phyloP scores from a whole-genome alignment of 768 basidiomycete genomes.

The Lyophyllum decastes region DNA sequence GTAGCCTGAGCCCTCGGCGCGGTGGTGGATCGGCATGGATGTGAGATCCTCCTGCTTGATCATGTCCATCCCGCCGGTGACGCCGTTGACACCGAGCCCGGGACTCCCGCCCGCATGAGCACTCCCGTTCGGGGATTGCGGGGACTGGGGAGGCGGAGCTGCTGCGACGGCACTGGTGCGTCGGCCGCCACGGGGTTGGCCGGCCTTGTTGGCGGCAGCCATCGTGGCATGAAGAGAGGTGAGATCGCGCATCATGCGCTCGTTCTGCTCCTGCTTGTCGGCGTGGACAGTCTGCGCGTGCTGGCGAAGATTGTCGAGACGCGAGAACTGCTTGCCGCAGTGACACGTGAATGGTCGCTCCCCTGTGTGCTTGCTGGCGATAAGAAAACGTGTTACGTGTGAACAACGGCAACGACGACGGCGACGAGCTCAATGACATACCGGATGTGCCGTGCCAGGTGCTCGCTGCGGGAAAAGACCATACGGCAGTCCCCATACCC shows the following conservation, averaged over 20 bases:
- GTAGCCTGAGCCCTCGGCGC: slow-evolving; percentile 56
- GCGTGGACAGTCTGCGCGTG: slow-evolving; percentile 97
- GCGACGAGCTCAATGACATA: slow-evolving; percentile 35
- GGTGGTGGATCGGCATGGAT: slow-evolving; percentile 33
- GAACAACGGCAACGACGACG: slow-evolving; percentile 1
- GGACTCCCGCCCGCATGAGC: background rate
- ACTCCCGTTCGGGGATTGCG: background rate
- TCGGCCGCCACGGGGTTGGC: slow-evolving; percentile 13
- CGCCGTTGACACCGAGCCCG: slow-evolving; percentile 15
- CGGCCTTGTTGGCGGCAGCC: slow-evolving; percentile 56
- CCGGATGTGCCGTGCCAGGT: slow-evolving; percentile 95
- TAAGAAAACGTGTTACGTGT: background rate
- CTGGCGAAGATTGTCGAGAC: slow-evolving; percentile 95
- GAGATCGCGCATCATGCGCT: slow-evolving; percentile 89
- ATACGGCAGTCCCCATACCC: slow-evolving; percentile 96
- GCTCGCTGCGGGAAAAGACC: slow-evolving; percentile 96
- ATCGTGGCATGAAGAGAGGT: slow-evolving; percentile 82
- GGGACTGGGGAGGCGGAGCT: background rate
- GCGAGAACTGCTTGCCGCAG: slow-evolving; percentile 92
- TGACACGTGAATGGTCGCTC: slow-evolving; percentile 97
- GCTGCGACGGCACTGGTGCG: slow-evolving; percentile 2
- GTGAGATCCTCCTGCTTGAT: slow-evolving; percentile 44
- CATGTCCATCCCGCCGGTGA: slow-evolving; percentile 20
- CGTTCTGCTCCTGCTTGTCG: slow-evolving; percentile 89
- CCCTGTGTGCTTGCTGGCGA: slow-evolving; percentile 90